Conservation (phyloP, 805 yeast genomes). For the Wickerhamiella australiensis region DNA sequence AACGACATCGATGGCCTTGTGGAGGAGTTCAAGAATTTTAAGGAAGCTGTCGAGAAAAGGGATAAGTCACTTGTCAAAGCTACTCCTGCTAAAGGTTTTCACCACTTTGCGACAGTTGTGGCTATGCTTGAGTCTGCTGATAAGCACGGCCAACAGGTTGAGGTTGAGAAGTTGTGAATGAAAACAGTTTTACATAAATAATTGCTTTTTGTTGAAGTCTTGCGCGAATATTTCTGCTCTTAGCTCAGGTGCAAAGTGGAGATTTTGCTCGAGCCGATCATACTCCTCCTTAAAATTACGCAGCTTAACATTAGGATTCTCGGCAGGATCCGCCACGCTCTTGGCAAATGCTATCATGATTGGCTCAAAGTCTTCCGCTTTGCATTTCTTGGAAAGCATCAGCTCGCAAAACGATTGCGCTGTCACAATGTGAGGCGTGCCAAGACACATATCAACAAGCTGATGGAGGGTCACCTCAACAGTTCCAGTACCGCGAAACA, state of each 20-base stretch:
- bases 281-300: not conserved
- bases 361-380: not conserved
- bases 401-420: conserved; percentile 1
- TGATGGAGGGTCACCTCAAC: not conserved
- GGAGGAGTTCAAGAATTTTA: conserved; percentile 43
- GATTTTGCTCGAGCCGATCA: not conserved
- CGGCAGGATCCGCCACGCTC: not conserved
- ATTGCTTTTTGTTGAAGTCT: not conserved
- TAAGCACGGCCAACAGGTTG: conserved; percentile 28
- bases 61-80: conserved; percentile 47
- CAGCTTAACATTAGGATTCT: not conserved
- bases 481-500: not conserved
- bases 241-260: not conserved
- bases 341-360: not conserved
- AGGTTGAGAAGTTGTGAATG: conserved; percentile 22
- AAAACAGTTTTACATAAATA: not conserved
- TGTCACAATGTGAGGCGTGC: not conserved
- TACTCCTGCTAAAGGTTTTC: conserved; percentile 74
- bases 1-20: conserved; percentile 44
- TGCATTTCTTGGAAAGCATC: not conserved
- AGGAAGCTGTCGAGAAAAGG: conserved; percentile 46
- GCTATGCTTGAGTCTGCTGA: conserved; percentile 67
- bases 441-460: not conserved
- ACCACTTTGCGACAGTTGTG: conserved; percentile 80
- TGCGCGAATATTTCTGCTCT: not conserved